Conservation (phyloP, 1,284 basidiomycete species). For the Schizopora paradoxa region DNA sequence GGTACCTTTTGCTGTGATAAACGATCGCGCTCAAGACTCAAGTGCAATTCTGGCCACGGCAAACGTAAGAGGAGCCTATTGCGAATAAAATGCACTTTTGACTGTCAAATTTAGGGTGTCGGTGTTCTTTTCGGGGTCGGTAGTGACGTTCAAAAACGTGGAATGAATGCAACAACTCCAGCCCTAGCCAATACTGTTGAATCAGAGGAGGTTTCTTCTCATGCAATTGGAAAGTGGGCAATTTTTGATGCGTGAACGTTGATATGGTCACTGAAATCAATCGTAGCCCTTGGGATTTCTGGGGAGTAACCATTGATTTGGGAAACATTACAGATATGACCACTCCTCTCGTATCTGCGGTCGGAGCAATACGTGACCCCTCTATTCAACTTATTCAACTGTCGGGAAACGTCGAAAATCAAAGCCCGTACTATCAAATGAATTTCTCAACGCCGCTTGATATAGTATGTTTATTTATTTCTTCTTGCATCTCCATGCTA, state of each 20-base stretch:
- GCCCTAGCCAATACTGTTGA: conserved; percentile 3
- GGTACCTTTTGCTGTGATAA: conserved; percentile 24
- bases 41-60: conserved; percentile 31
- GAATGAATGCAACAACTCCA: neutral
- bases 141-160: conserved; percentile 26
- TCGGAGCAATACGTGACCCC: neutral
- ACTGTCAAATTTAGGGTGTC: conserved; percentile 27
- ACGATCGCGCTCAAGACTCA: conserved; percentile 33
- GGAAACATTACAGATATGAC: conserved; percentile 2
- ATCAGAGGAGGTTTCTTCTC: neutral
- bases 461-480: conserved; percentile 3
- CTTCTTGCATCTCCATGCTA: neutral
- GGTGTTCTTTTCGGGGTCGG: conserved; percentile 27
- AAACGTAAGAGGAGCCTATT: conserved; percentile 21
- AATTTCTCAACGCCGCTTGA: conserved; percentile 19
- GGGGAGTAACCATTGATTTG: neutral
- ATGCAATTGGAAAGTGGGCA: neutral
- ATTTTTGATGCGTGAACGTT: conserved; percentile 14
- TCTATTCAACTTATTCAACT: conserved; percentile 5
- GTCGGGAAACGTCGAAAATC: conserved; percentile 19
- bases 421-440: conserved; percentile 30
- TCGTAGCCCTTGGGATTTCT: conserved; percentile 2
- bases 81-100: conserved; percentile 13
- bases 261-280: conserved; percentile 1
- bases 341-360: neutral